phyloP scores from a whole-genome alignment of 208 protist species.

The Trypanosoma grayi region DNA sequence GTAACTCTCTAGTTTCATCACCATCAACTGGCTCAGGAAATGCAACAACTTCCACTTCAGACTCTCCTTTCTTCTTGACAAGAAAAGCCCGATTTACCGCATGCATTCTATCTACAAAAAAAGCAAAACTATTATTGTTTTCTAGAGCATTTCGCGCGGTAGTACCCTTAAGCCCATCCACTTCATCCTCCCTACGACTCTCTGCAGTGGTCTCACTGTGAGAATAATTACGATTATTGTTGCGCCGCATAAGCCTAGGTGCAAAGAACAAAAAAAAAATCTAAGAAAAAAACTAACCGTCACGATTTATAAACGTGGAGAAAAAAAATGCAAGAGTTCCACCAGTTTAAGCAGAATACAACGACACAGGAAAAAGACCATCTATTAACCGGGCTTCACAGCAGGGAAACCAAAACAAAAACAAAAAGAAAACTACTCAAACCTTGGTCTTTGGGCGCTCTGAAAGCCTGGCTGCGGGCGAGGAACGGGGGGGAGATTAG shows the following conservation, averaged over 20 bases:
- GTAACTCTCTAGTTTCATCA: not conserved
- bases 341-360: not conserved
- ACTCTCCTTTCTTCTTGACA: conserved; percentile 22
- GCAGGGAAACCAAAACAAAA: not conserved
- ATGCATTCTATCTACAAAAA: conserved; percentile 36
- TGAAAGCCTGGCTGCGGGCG: conserved; percentile 41
- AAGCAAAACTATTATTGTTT: conserved; percentile 26
- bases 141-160: conserved; percentile 15
- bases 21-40: conserved; percentile 8
- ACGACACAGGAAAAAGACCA: not conserved
- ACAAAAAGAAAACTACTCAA: conserved; percentile 14
- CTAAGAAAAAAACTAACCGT: not conserved
- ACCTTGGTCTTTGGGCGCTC: conserved; percentile 40
- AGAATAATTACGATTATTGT: conserved; percentile 9
- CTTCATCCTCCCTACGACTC: not conserved
- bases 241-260: not conserved
- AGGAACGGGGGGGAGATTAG: conserved; percentile 24
- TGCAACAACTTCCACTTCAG: conserved; percentile 14
- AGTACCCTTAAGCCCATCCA: not conserved
- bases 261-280: conserved; percentile 1
- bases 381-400: not conserved
- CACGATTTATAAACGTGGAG: not conserved
- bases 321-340: not conserved
- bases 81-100: conserved; percentile 23
- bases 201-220: not conserved